Evolutionary conservation across 495 filamentous ascomycete genomes (phyloP).

Genomic region (Talaromyces proteolyticus): DNA sequence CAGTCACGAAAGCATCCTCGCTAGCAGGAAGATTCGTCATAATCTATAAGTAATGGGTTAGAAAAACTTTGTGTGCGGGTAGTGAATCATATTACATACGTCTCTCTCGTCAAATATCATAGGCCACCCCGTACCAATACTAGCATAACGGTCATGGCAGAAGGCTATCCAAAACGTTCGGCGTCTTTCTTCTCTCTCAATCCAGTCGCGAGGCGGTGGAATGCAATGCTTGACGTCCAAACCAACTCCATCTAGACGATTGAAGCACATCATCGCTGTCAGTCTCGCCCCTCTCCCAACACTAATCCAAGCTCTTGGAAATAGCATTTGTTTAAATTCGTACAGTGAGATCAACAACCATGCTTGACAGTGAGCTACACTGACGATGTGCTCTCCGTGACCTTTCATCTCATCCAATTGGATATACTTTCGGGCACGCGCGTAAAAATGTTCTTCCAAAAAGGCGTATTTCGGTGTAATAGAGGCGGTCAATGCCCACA

Average conservation of each 20-base stretch:
- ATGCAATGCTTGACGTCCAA: conserved; percentile 91
- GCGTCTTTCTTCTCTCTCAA: conserved; percentile 83
- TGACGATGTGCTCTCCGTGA: conserved; percentile 81
- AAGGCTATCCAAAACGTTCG: conserved; percentile 95
- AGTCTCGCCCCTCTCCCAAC: conserved; percentile 72
- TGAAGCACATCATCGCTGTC: conserved; percentile 87
- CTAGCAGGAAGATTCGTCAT: conserved; percentile 76
- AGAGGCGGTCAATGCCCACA: conserved; percentile 85
- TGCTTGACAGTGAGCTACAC: conserved; percentile 73
- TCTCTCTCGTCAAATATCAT: conserved; percentile 91
- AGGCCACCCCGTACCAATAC: conserved; percentile 97
- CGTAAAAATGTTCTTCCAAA: conserved; percentile 80
- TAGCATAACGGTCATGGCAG: conserved; percentile 84
- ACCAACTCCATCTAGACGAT: conserved; percentile 79
- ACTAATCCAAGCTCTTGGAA: conserved; percentile 93
- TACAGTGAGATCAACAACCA: conserved; percentile 76
- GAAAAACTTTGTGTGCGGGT: neutral
- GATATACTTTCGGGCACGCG: conserved; percentile 79
- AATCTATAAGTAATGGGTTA: conserved; percentile 44
- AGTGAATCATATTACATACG: conserved; percentile 32
- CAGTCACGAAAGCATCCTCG: conserved; percentile 83
- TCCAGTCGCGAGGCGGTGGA: conserved; percentile 84
- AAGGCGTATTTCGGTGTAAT: conserved; percentile 72
- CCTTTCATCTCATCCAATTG: conserved; percentile 90
- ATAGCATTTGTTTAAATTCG: conserved; percentile 98